phyloP scores from a whole-genome alignment of 1,284 basidiomycete genomes.

The Vanrija sp. region DNA sequence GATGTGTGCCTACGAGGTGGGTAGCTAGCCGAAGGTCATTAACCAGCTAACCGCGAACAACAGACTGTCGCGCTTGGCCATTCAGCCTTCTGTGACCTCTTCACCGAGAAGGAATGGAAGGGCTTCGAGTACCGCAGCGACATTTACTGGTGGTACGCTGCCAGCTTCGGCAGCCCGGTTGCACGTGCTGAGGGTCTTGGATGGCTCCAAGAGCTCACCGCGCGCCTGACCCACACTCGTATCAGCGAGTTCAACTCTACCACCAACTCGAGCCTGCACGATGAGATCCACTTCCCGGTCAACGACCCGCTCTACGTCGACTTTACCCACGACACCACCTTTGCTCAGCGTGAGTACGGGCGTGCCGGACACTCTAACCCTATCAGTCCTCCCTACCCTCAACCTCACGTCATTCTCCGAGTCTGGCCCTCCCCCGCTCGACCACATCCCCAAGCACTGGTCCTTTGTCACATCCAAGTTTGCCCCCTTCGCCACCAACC shows the following conservation, averaged over 20 bases:
- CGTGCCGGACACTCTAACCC: slow-evolving; percentile 7
- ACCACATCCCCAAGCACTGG: slow-evolving; percentile 62
- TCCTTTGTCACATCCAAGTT: slow-evolving; percentile 47
- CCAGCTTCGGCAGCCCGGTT: slow-evolving; percentile 45
- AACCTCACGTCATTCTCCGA: slow-evolving; percentile 66
- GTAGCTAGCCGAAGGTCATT: slow-evolving; percentile 16
- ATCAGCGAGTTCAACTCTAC: slow-evolving; percentile 56
- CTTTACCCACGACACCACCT: slow-evolving; percentile 47
- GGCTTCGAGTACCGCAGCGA: slow-evolving; percentile 58
- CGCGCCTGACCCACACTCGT: slow-evolving; percentile 50
- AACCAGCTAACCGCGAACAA: slow-evolving; percentile 1
- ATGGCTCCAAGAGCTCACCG: slow-evolving; percentile 50
- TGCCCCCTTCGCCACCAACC: slow-evolving; percentile 56
- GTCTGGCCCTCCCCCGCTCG: slow-evolving; percentile 64
- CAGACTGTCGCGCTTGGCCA: slow-evolving; percentile 52
- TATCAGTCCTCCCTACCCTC: slow-evolving; percentile 56
- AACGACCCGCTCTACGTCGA: slow-evolving; percentile 55
- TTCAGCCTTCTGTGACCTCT: slow-evolving; percentile 55
- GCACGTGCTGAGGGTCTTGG: slow-evolving; percentile 49
- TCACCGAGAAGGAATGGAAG: slow-evolving; percentile 65
- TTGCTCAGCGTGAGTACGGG: slow-evolving; percentile 35
- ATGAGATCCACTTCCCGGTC: slow-evolving; percentile 60
- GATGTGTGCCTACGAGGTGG: slow-evolving; percentile 60
- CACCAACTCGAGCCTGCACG: slow-evolving; percentile 59
- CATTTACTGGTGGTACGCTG: slow-evolving; percentile 50